Evolutionary conservation across 2,329 filamentous ascomycete genomes (phyloP).

Genomic region (Stagonosporopsis tanaceti): DNA sequence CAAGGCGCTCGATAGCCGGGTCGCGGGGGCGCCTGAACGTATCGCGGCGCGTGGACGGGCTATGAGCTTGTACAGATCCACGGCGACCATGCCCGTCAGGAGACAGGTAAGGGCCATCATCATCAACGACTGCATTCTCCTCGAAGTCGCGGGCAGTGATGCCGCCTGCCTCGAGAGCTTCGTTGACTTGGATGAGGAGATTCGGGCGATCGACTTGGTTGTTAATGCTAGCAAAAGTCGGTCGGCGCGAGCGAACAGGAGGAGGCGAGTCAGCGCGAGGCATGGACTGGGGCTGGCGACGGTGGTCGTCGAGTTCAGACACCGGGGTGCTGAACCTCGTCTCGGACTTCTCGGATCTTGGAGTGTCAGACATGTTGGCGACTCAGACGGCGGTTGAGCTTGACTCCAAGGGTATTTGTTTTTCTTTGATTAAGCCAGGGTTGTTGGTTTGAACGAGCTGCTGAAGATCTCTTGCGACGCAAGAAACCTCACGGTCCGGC

Average conservation of each 20-base stretch:
- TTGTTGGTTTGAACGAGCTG: constrained; percentile 20
- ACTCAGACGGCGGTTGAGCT: constrained; percentile 36
- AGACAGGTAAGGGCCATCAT: constrained; percentile 61
- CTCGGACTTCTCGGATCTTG: constrained; percentile 72
- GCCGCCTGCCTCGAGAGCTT: constrained; percentile 53
- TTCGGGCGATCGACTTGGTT: constrained; percentile 52
- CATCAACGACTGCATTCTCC: constrained; percentile 84
- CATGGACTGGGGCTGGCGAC: constrained; percentile 69
- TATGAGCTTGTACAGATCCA: constrained; percentile 54
- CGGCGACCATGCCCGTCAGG: constrained; percentile 55
- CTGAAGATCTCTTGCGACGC: constrained; percentile 38
- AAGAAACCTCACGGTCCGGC: constrained; percentile 46
- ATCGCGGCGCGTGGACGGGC: constrained; percentile 52
- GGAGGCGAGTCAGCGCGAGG: constrained; percentile 67
- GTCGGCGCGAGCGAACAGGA: constrained; percentile 63
- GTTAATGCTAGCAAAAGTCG: constrained; percentile 75
- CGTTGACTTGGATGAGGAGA: constrained; percentile 55
- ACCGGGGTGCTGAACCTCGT: constrained; percentile 77
- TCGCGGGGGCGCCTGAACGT: constrained; percentile 54
- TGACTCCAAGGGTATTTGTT: constrained; percentile 20
- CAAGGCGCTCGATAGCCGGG: constrained; percentile 41
- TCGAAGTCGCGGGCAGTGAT: constrained; percentile 80
- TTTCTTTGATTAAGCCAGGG: constrained; percentile 34
- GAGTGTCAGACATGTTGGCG: constrained; percentile 60
- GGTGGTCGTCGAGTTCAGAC: constrained; percentile 87